These are phyloP conservation scores for Xylaria cubensis DNA, from an alignment of 495 filamentous ascomycete species.

Conservation along the genomic window DNA sequence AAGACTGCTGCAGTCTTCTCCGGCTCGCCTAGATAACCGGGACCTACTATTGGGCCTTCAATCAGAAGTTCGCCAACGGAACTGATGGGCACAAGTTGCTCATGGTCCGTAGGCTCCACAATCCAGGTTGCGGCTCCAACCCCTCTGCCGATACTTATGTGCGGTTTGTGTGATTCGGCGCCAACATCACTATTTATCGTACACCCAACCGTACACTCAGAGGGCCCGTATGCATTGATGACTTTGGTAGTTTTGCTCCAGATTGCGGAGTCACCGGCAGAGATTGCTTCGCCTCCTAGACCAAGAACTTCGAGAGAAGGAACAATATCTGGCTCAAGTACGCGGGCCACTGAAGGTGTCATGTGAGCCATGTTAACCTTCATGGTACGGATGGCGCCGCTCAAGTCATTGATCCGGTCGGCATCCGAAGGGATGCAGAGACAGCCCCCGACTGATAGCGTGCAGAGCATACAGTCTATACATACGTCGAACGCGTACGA, in stretches of 20 bases:
- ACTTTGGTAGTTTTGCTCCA: conserved; percentile 49
- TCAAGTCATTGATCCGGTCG: conserved; percentile 52
- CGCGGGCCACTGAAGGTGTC: conserved; percentile 62
- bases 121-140: conserved; percentile 60
- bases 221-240: conserved; percentile 66
- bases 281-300: conserved; percentile 51
- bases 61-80: conserved; percentile 66
- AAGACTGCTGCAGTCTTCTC: conserved; percentile 54
- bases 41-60: conserved; percentile 63
- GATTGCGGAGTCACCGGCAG: conserved; percentile 42
- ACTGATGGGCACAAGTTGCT: conserved; percentile 63
- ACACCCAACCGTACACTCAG: conserved; percentile 60
- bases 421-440: conserved; percentile 67
- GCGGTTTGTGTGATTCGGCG: conserved; percentile 35
- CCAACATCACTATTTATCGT: conserved; percentile 48
- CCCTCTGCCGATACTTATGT: conserved; percentile 51
- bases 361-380: conserved; percentile 52
- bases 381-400: conserved; percentile 45
- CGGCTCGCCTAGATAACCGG: conserved; percentile 56
- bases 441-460: conserved; percentile 62
- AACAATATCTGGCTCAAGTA: conserved; percentile 51
- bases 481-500: conserved; percentile 60
- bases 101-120: conserved; percentile 59
- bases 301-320: conserved; percentile 48
- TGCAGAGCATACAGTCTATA: conserved; percentile 58